These are phyloP conservation scores for Ilex paraguariensis DNA, from an alignment of 305 asterid genomes.

Conservation along the genomic window DNA sequence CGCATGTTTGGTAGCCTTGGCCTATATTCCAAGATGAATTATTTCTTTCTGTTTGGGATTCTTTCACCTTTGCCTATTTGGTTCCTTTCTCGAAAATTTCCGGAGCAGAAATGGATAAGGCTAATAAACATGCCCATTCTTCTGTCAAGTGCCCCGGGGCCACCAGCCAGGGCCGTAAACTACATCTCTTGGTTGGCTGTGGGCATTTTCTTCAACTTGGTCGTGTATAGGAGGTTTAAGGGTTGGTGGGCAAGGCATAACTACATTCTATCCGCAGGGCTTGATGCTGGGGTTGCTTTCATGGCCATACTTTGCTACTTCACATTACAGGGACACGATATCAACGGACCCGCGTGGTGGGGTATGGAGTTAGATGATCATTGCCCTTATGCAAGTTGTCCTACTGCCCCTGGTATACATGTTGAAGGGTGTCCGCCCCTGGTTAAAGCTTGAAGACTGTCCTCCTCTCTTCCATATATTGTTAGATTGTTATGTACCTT, in stretches of 20 bases:
- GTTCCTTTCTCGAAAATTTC: conserved; percentile 43
- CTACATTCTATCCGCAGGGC: conserved; percentile 50
- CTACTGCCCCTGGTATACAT: conserved; percentile 42
- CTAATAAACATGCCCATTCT: conserved; percentile 49
- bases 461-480: conserved; percentile 27
- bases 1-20: conserved; percentile 72
- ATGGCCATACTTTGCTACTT: conserved; percentile 51
- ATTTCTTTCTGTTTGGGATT: conserved; percentile 61
- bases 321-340: conserved; percentile 32
- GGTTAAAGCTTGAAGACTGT: conserved; percentile 11
- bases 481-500: too few relatives aligned
- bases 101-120: conserved; percentile 53
- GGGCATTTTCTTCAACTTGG: conserved; percentile 50
- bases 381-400: conserved; percentile 53
- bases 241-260: conserved; percentile 72
- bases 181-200: conserved; percentile 41
- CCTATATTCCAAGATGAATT: conserved; percentile 52
- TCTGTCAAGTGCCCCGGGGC: conserved; percentile 47
- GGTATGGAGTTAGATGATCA: conserved; percentile 52
- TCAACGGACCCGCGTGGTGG: conserved; percentile 57
- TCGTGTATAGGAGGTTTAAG: conserved; percentile 38
- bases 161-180: conserved; percentile 52
- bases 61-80: conserved; percentile 59
- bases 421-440: conserved; percentile 34
- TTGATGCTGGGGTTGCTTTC: conserved; percentile 66